Evolutionary conservation across 768 basidiomycete genomes (phyloP).

Genomic region (Amanita polypyramis): DNA sequence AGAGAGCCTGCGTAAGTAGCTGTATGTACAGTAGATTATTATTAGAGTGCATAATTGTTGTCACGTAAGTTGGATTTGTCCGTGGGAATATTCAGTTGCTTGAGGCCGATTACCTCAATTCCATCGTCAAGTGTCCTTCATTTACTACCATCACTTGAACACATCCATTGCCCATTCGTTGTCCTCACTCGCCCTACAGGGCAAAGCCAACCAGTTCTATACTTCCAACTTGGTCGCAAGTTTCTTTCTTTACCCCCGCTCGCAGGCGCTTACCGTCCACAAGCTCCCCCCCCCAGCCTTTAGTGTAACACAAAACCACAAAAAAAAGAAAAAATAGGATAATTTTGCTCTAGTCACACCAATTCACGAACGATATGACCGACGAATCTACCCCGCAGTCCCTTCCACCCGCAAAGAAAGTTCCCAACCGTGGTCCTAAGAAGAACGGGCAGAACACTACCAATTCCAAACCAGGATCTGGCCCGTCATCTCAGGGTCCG

Average conservation of each 20-base stretch:
- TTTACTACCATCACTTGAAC: conserved; percentile 36
- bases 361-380: conserved; percentile 82
- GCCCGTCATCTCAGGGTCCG: conserved; percentile 29
- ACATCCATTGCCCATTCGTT: conserved; percentile 38
- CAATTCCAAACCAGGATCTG: conserved; percentile 35
- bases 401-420: conserved; percentile 48
- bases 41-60: conserved; percentile 7
- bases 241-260: conserved; percentile 15
- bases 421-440: conserved; percentile 46
- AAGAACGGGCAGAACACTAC: conserved; percentile 37
- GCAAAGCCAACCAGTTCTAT: conserved; percentile 61
- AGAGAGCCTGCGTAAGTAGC: conserved; percentile 38
- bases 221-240: conserved; percentile 29
- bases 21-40: conserved; percentile 17
- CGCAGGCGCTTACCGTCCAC: conserved; percentile 1
- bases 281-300: too few relatives aligned
- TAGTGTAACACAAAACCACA: conserved; percentile 14
- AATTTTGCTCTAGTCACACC: conserved; percentile 30
- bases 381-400: conserved; percentile 62
- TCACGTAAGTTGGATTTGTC: not conserved
- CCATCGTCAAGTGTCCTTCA: conserved; percentile 36
- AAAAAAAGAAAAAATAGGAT: conserved; percentile 33
- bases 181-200: conserved; percentile 83
- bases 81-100: conserved; percentile 29
- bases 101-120: conserved; percentile 15